Conservation (phyloP, 768 basidiomycete genomes). For the Leccinum subgranulosum region DNA sequence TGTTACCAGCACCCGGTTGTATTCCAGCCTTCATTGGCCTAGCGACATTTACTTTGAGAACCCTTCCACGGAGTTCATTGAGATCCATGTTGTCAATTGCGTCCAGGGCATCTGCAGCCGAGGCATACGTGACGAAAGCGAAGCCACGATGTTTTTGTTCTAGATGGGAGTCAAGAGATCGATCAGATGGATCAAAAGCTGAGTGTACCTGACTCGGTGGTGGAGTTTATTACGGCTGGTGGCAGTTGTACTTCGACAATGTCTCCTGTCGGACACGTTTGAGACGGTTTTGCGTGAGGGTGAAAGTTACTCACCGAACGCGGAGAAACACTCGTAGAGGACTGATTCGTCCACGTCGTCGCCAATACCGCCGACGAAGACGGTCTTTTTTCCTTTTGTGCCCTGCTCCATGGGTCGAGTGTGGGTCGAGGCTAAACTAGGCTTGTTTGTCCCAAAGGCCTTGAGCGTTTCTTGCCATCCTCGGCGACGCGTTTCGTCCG, state of each 20-base stretch:
- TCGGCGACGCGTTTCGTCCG: neutral
- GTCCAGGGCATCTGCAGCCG: conserved; percentile 83
- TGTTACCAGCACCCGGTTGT: conserved; percentile 62
- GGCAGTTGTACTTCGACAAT: conserved; percentile 91
- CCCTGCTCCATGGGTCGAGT: conserved; percentile 67
- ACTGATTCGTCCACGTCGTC: conserved; percentile 80
- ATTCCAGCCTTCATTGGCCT: conserved; percentile 72
- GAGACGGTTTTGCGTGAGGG: neutral
- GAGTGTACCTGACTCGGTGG: conserved; percentile 52
- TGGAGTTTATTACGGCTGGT: conserved; percentile 67
- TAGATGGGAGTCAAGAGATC: conserved; percentile 22
- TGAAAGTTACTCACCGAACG: conserved; percentile 64
- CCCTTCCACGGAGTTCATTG: conserved; percentile 78
- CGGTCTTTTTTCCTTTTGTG: conserved; percentile 78
- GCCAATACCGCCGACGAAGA: conserved; percentile 80
- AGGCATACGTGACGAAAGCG: conserved; percentile 86
- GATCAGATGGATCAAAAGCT: conserved; percentile 1
- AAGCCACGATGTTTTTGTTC: conserved; percentile 89
- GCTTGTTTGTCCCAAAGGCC: conserved; percentile 12
- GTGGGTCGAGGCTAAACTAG: conserved; percentile 3
- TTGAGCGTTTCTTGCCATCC: conserved; percentile 4
- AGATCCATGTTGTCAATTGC: conserved; percentile 99
- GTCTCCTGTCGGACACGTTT: conserved; percentile 57
- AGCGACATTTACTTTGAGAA: conserved; percentile 82
- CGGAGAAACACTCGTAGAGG: conserved; percentile 77